phyloP scores from a whole-genome alignment of 2,329 filamentous ascomycete genomes.

The Fragosphaeria purpurea region DNA sequence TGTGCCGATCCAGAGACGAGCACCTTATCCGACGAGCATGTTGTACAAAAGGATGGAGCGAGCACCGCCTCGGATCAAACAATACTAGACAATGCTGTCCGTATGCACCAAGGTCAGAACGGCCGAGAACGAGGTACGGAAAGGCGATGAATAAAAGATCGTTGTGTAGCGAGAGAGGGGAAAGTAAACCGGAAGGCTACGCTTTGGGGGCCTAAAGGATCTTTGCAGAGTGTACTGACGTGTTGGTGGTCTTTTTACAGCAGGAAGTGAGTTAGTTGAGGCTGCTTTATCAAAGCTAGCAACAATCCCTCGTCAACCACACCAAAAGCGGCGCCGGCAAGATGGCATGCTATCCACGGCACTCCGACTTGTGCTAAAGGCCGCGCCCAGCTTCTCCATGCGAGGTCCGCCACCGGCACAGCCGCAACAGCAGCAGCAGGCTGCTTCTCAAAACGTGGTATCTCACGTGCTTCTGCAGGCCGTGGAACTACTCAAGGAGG shows the following conservation, averaged over 20 bases:
- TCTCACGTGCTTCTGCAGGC: conserved; percentile 39
- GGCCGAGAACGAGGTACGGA: not conserved
- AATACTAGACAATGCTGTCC: conserved; percentile 3
- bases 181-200: too few relatives aligned
- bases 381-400: conserved; percentile 39
- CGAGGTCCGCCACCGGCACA: conserved; percentile 29
- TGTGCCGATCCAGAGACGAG: conserved; percentile 4
- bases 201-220: too few relatives aligned
- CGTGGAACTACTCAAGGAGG: conserved; percentile 41
- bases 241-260: conserved; percentile 3
- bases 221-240: not conserved
- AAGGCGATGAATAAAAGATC: not conserved
- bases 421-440: conserved; percentile 14
- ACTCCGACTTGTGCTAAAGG: conserved; percentile 35
- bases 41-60: not conserved
- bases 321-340: conserved; percentile 33
- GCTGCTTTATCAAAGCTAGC: conserved; percentile 39
- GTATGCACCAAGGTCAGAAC: conserved; percentile 1
- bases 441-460: conserved; percentile 23
- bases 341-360: conserved; percentile 32
- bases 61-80: not conserved
- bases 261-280: conserved; percentile 44
- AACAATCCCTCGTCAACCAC: conserved; percentile 36
- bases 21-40: not conserved
- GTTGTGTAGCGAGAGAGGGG: too few relatives aligned